Base-by-base conservation (phyloP, 2,329 filamentous ascomycete species). In the Aspergillus versicolor region DNA sequence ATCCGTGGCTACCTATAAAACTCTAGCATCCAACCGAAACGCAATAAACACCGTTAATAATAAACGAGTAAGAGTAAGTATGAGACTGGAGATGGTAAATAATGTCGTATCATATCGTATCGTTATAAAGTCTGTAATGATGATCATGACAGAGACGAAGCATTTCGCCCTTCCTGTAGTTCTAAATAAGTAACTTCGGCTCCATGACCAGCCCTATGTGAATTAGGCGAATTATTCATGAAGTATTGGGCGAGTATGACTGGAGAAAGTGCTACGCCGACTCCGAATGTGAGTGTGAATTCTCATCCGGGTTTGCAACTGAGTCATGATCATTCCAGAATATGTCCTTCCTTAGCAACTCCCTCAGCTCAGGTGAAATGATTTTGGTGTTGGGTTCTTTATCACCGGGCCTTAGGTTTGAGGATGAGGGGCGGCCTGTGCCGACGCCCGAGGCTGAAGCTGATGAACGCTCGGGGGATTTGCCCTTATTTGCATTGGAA, bases 301-400 rank as follows among this genome's bases (percentile, higher is more conserved):
- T 37, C 34, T 37, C 34, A 13, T n/a, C 34, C 12, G 34, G 12
- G 3, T 21, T 42, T 0, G 40, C 9, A 9, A 9, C 4, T 17
- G 40, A 9, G n/a, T 9, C 12, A n/a, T 42, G 40, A 21, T 21
- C 17, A 43, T 75, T 62, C 79, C 79, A 60, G 67, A 78, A 70
- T 7, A 88, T 75, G 58, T 88, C 84, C 58, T 82, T 77, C 61
- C 82, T 84, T n/a, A 90, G 68, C 43, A 90, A 63, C 6, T 76
- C 73, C 47, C 88, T 79, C 56, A 90, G 70, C 63, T 90, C 85
- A 0, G 84, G 80, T 61, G 82, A 87, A 46, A 90, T 85, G 15
- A 88, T 79, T 62, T 81, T 83, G 8, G 78, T 70, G 37, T 75
- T 72, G 17, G 56, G 19, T 9, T 13, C 34, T 11, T 49, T 50